Base-by-base conservation (phyloP, 2,329 filamentous ascomycete genomes). In the Hypoxylon sp. region DNA sequence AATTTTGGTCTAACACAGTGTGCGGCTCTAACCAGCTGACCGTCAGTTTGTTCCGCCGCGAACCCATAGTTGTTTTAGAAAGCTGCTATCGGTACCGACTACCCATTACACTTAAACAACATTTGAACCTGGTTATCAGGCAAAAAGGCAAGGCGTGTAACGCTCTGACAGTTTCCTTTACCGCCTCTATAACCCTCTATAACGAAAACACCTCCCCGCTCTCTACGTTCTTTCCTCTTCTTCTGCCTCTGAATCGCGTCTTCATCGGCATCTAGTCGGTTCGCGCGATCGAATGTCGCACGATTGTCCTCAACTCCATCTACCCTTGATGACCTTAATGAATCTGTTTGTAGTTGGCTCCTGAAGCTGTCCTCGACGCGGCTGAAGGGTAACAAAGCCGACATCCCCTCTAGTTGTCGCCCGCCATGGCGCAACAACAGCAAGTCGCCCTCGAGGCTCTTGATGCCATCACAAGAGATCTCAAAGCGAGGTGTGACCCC, bases 371-470 rank as follows among this genome's bases (percentile, higher is more conserved):
- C 71, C 50, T 63, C 66, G 66, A 73, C 70, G 68, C 75, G 68
- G 74, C 74, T 73, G 72, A 74, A 64, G 69, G 67, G 30, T 63
- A 55, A 38, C 50, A 52, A 65, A 50, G 63, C 46, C 36, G 46
- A 46, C 34, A 45, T 30, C n/a, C 32, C 28, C 28, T 46, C 51
- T 28, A 51, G 55, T 59, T 53, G 51, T 36, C 58, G 72, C 72
- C 77, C 73, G 72, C 71, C 69, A 81, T 81, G 77, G 77, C 79
- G 69, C 78, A 80, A 60, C 84, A 84, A 75, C 73, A 85, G 72
- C 82, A 84, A 74, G 80, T 87, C 75, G 85, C 86, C 72, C 80
- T 88, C 63, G 84, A 86, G 78, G 83, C 82, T 71, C 83, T 88
- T 59, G 86, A 89, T 61, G 80, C 82, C 60, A 82, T 88, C 67